Conservation (phyloP, 129 eudicot genomes). For the Oenanthe sinensis region DNA sequence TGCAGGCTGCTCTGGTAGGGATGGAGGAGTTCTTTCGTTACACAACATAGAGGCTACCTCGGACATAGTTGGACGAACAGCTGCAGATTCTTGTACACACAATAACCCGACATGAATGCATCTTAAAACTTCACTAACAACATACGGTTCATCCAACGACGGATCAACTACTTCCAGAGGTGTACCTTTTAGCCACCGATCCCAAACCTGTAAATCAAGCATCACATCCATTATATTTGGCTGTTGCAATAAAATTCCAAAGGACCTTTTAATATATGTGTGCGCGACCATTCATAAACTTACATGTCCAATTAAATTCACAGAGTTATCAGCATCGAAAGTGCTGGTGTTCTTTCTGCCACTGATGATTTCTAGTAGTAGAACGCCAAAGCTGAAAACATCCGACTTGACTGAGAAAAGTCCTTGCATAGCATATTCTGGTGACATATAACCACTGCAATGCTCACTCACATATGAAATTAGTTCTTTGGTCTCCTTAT, state of each 20-base stretch:
- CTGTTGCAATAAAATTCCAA: background rate
- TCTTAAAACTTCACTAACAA: conserved; percentile 28
- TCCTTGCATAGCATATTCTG: conserved; percentile 68
- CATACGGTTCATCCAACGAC: conserved; percentile 20
- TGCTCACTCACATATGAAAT: too few species aligned
- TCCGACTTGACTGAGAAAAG: conserved; percentile 46
- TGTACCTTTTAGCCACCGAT: conserved; percentile 40
- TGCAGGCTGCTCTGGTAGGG: conserved; percentile 47
- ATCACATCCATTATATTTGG: too few species aligned
- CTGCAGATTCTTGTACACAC: conserved; percentile 54
- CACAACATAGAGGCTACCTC: conserved; percentile 40
- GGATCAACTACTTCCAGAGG: conserved; percentile 34
- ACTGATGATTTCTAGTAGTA: conserved; percentile 49
- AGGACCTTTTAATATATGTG: background rate
- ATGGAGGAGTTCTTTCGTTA: conserved; percentile 26
- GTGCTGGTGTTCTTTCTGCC: conserved; percentile 46
- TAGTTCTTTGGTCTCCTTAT: too few species aligned
- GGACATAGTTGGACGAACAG: conserved; percentile 49
- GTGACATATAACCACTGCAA: too few species aligned
- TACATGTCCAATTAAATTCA: conserved; percentile 54
- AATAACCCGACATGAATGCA: conserved; percentile 53
- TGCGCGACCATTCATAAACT: background rate
- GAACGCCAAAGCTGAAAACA: conserved; percentile 54
- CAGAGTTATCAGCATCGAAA: conserved; percentile 26
- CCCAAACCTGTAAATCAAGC: conserved; percentile 39